Evolutionary conservation across 371 early-diverging fungal genomes (phyloP).

Genomic region (Apophysomyces elegans): DNA sequence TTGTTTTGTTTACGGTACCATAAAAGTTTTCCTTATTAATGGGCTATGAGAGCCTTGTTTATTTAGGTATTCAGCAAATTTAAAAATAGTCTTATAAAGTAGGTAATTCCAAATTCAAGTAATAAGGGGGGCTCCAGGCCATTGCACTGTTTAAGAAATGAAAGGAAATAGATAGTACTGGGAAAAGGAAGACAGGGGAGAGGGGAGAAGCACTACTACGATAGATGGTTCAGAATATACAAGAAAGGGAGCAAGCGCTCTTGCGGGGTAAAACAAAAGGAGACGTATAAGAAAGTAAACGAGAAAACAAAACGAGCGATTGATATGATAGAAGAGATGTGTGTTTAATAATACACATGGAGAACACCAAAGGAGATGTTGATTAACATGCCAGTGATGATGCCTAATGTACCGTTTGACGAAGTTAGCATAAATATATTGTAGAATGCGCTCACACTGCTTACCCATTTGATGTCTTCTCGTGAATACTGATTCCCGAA

Average conservation of each 20-base stretch:
- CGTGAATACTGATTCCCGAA: conserved; percentile 68
- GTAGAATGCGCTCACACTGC: conserved; percentile 2
- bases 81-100: no score
- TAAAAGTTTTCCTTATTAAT: no score
- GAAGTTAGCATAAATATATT: not conserved
- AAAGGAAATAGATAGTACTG: not conserved
- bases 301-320: not conserved
- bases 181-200: not conserved
- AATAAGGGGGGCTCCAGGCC: not conserved
- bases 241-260: conserved; percentile 4
- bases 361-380: conserved; percentile 69
- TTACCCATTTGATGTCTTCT: conserved; percentile 70
- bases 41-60: no score
- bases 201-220: not conserved
- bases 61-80: no score
- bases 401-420: conserved; percentile 29
- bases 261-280: not conserved
- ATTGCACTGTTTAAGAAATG: not conserved
- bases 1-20: no score
- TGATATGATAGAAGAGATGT: not conserved
- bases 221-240: not conserved
- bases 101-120: no score
- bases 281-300: not conserved
- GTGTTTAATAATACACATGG: conserved; percentile 55
- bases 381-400: conserved; percentile 68